Base-by-base conservation (phyloP, 176 grass and related monocot genomes). In the Luzula sylvatica region DNA sequence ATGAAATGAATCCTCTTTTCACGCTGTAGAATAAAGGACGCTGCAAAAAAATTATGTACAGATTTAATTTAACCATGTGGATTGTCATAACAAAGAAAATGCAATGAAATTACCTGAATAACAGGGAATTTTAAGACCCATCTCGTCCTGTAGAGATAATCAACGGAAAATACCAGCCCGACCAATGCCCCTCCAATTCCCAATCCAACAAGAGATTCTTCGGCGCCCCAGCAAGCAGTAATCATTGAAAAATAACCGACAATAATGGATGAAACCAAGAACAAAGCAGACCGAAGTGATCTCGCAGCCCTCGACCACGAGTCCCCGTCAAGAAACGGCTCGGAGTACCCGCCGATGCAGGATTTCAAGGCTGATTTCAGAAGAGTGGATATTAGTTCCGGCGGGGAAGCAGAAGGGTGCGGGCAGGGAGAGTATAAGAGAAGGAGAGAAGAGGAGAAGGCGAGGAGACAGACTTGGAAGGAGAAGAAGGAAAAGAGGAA, bases 21-120 rank as follows among this genome's bases (percentile, higher is more conserved):
- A 98, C 86, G 44, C 81, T 80, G 74, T 98, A 87, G 75, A 98
- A 90, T 58, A 86, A 69, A 74, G 92, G 86, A 52, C 86, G 59
- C 85, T 98, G 68, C 55, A 87, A 7, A 66, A 55, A 44, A 43
- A 69, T 9, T 7, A 35, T 35, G 30, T 9, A 35, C 30, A 35
- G 30, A 35, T 35, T 35, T 35, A 35, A 35, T 35, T 4, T 35
- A 7, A 7, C 9, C 30, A 7, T 9, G 9, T 35, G 1, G 30
- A 35, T 35, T 35, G 5, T 9, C 30, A 35, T 35, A 1, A 65
- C 15, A 23, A 50, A 27, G 7, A 45, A 13, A 21, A 52, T 14
- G 15, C 6, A 4, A 27, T 9, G 7, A 15, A 20, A 29, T 14
- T 46, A 68, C 76, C 76, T 80, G 76, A 63, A 80, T 68, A 47